phyloP scores from a whole-genome alignment of 257 asterid species.

The Solanum raphanifolium region DNA sequence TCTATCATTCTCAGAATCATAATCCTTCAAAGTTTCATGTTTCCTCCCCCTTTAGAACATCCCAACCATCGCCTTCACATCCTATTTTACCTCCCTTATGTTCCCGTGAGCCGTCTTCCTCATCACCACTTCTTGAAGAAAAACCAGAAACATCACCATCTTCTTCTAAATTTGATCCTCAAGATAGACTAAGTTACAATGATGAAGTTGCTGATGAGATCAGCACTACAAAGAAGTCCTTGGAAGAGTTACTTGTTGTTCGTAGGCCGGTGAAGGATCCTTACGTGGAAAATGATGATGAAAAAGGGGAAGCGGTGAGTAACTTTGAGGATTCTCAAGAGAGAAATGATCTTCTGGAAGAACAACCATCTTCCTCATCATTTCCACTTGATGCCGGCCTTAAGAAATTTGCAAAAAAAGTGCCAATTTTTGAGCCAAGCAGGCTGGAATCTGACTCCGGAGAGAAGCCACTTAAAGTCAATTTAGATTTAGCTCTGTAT shows the following conservation, averaged over 20 bases:
- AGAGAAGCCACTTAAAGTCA: constrained; percentile 66
- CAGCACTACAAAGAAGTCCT: constrained; percentile 51
- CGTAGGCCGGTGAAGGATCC: constrained; percentile 76
- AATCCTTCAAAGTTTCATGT: constrained; percentile 34
- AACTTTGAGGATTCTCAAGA: not conserved
- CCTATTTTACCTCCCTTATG: constrained; percentile 23
- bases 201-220: constrained; percentile 48
- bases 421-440: constrained; percentile 89
- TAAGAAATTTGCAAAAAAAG: constrained; percentile 53
- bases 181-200: constrained; percentile 18
- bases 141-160: constrained; percentile 27
- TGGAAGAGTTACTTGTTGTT: constrained; percentile 71
- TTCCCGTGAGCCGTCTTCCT: constrained; percentile 45
- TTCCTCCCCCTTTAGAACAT: constrained; percentile 25
- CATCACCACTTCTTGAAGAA: constrained; percentile 52
- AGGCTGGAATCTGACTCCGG: constrained; percentile 34
- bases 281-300: constrained; percentile 16
- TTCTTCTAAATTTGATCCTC: not conserved
- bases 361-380: constrained; percentile 10
- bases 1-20: constrained; percentile 40
- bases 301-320: constrained; percentile 1
- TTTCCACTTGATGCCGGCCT: constrained; percentile 51
- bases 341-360: constrained; percentile 1
- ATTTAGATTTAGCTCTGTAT: constrained; percentile 83
- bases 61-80: constrained; percentile 16